Evolutionary conservation across 164 flowering plant species (phyloP).

Genomic region (Houttuynia cordata): DNA sequence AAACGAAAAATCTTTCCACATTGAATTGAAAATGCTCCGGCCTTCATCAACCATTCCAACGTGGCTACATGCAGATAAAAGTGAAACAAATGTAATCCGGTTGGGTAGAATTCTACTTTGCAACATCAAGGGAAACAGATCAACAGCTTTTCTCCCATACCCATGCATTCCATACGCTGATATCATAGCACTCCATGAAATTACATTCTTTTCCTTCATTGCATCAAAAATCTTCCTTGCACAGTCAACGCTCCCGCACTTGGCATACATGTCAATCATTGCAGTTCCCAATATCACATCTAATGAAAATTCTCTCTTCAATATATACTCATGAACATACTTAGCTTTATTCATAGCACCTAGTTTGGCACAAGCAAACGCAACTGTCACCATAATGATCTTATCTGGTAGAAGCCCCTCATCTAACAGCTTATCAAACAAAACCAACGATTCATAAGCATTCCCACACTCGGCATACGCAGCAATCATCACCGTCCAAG

Average conservation of each 20-base stretch:
- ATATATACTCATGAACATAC: conserved; percentile 26
- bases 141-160: conserved; percentile 36
- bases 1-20: conserved; percentile 24
- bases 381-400: conserved; percentile 41
- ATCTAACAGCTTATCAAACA: conserved; percentile 38
- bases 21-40: conserved; percentile 21
- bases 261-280: conserved; percentile 52
- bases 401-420: conserved; percentile 40
- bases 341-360: conserved; percentile 40
- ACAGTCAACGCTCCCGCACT: conserved; percentile 37
- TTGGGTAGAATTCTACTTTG: conserved; percentile 31
- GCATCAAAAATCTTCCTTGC: conserved; percentile 37
- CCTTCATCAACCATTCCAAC: conserved; percentile 49
- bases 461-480: conserved; percentile 37
- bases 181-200: conserved; percentile 61
- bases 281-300: conserved; percentile 46
- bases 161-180: conserved; percentile 50
- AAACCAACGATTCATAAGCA: conserved; percentile 29
- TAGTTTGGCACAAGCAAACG: conserved; percentile 46
- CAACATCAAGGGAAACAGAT: conserved; percentile 36
- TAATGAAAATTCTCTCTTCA: conserved; percentile 15
- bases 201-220: conserved; percentile 35
- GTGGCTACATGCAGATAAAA: conserved; percentile 49
- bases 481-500: conserved; percentile 52
- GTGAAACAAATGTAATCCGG: conserved; percentile 30